phyloP scores from a whole-genome alignment of 2,329 filamentous ascomycete genomes.

The Tetracladium maxilliforme region DNA sequence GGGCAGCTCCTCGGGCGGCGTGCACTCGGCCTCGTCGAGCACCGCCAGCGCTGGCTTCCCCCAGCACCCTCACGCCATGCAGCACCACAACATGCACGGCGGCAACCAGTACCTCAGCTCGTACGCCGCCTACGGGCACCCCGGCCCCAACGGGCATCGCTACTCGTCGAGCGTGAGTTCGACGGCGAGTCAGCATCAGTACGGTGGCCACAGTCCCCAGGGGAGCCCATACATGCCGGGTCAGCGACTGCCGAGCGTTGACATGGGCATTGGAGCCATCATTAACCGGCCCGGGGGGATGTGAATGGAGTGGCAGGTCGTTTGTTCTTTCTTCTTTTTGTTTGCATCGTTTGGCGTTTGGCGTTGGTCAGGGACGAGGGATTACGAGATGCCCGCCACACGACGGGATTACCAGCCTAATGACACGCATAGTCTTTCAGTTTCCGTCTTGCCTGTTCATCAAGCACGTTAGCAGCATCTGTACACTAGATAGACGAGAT shows the following conservation, averaged over 20 bases:
- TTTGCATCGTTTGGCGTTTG: neutral
- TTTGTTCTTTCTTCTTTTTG: neutral
- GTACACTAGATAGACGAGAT: too few relatives aligned
- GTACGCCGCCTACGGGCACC: neutral
- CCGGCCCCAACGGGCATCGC: neutral
- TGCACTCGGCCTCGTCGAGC: slow-evolving; percentile 9
- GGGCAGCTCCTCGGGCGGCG: slow-evolving; percentile 11
- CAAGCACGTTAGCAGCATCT: too few relatives aligned
- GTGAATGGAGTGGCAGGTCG: neutral
- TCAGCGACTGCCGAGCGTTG: slow-evolving; percentile 35
- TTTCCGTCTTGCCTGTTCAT: too few relatives aligned
- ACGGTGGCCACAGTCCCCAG: too few relatives aligned
- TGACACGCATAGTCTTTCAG: too few relatives aligned
- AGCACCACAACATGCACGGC: slow-evolving; percentile 11
- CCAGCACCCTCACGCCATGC: slow-evolving; percentile 11
- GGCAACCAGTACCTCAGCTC: slow-evolving; percentile 1
- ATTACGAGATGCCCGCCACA: too few relatives aligned
- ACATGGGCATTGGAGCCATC: slow-evolving; percentile 46
- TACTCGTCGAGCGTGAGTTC: too few relatives aligned
- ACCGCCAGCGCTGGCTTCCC: slow-evolving; percentile 6
- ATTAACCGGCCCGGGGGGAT: slow-evolving; percentile 29
- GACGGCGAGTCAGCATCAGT: too few relatives aligned
- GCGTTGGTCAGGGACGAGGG: too few relatives aligned
- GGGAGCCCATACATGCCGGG: slow-evolving; percentile 28
- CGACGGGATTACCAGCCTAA: too few relatives aligned